phyloP scores from a whole-genome alignment of 371 early-diverging fungal species.

The Mortierella sp. region DNA sequence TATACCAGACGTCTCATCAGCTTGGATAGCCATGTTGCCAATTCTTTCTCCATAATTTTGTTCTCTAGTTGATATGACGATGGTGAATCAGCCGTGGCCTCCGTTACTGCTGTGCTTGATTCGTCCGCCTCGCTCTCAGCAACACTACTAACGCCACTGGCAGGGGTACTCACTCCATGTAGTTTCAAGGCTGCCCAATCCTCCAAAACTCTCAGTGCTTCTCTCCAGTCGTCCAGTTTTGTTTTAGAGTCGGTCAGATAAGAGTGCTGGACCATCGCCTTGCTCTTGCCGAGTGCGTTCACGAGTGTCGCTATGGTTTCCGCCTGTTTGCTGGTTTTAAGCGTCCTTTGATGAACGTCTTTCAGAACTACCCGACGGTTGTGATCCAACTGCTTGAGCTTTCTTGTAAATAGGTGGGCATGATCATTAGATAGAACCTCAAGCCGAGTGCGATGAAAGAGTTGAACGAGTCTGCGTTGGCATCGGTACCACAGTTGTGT shows the following conservation, averaged over 20 bases:
- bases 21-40: conserved; percentile 72
- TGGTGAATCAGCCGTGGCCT: not conserved
- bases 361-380: conserved; percentile 13
- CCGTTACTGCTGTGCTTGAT: not conserved
- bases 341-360: conserved; percentile 8
- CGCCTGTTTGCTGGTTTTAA: not conserved
- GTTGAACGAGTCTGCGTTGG: conserved; percentile 24
- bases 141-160: not conserved
- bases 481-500: conserved; percentile 9
- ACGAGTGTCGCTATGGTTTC: conserved; percentile 15
- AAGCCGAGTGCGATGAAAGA: conserved; percentile 22
- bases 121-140: too few species aligned
- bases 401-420: not conserved
- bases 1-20: conserved; percentile 78
- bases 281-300: conserved; percentile 40
- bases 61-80: not conserved
- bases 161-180: not conserved
- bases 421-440: not conserved
- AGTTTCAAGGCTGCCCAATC: conserved; percentile 17
- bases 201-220: conserved; percentile 31
- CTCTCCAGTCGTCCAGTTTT: conserved; percentile 34
- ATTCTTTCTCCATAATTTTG: conserved; percentile 13
- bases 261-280: conserved; percentile 26
- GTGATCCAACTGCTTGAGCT: conserved; percentile 4
- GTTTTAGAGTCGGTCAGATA: not conserved